Conservation (phyloP, 83 land plant genomes). For the Larix sibirica region DNA sequence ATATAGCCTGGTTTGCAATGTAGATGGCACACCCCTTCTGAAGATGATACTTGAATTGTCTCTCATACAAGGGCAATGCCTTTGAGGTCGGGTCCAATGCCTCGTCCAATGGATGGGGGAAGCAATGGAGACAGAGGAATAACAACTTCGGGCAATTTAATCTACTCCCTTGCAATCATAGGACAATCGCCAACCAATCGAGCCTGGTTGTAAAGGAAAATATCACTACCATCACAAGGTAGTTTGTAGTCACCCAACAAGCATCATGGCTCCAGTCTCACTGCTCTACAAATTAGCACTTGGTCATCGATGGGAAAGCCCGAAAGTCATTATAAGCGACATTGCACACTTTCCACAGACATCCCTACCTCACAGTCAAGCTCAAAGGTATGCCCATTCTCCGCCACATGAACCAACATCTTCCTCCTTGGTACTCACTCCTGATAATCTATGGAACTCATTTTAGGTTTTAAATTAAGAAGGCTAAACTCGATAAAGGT, state of each 20-base stretch:
- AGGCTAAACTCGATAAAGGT: no score
- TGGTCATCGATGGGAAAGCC: conserved; percentile 66
- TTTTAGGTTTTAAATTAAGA: no score
- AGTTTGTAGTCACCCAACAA: conserved; percentile 62
- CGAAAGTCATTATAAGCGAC: conserved; percentile 38
- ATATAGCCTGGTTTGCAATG: conserved; percentile 33
- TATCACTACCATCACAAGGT: conserved; percentile 65
- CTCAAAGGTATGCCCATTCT: conserved; percentile 83
- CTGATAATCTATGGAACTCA: no score
- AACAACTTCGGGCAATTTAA: conserved; percentile 37
- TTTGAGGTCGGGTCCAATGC: conserved; percentile 81
- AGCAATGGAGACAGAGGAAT: conserved; percentile 63
- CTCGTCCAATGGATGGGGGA: conserved; percentile 71
- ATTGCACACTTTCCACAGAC: conserved; percentile 59
- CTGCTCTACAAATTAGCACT: conserved; percentile 43
- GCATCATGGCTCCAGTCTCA: no score
- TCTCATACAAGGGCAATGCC: conserved; percentile 87
- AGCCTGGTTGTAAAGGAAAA: conserved; percentile 72
- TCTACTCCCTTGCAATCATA: conserved; percentile 55
- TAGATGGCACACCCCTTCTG: conserved; percentile 67
- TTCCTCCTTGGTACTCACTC: conserved; percentile 21
- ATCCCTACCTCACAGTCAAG: conserved; percentile 71
- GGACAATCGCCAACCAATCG: conserved; percentile 61
- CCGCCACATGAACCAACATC: conserved; percentile 79
- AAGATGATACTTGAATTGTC: conserved; percentile 83